Percentiles rank a stretch among this genome's conserved stretches.
Conservation (phyloP, 2,329 filamentous ascomycete species). For the Neofusicoccum ribis region DNA sequence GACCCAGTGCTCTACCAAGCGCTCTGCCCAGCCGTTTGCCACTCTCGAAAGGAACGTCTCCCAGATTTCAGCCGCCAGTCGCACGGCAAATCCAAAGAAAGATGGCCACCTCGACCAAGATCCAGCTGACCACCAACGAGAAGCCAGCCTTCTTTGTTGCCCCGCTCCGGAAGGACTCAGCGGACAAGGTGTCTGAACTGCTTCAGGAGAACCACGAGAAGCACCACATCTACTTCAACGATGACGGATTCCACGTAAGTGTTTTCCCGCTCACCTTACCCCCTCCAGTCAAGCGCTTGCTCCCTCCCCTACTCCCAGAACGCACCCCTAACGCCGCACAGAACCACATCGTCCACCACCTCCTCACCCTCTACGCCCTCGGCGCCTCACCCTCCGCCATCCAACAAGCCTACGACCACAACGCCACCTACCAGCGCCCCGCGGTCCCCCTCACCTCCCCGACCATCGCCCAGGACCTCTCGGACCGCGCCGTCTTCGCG, state of each 20-base stretch:
- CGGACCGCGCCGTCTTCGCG: constrained; percentile 57
- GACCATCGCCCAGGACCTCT: constrained; percentile 56
- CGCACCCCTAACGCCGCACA: constrained; percentile 19
- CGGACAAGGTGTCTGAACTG: constrained; percentile 63
- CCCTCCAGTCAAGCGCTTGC: neutral
- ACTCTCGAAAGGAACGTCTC: neutral
- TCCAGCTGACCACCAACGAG: constrained; percentile 28
- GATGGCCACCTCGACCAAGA: constrained; percentile 35
- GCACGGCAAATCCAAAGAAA: constrained; percentile 11
- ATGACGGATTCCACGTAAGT: constrained; percentile 66
- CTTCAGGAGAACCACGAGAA: constrained; percentile 73
- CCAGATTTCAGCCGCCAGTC: neutral
- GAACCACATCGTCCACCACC: constrained; percentile 77
- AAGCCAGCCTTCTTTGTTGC: constrained; percentile 49
- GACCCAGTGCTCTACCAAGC: neutral
- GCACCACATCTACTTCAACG: constrained; percentile 82
- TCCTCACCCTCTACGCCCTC: constrained; percentile 75
- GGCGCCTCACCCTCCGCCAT: constrained; percentile 64
- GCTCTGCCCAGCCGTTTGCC: neutral
- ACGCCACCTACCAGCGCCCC: constrained; percentile 66
- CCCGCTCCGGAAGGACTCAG: constrained; percentile 57
- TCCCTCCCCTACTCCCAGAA: neutral
- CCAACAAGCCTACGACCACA: constrained; percentile 63
- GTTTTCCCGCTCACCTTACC: too few relatives aligned
- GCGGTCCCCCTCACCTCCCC: constrained; percentile 47